Conservation (phyloP, 345 rosid genomes). For the Raphanus raphanistrum region DNA sequence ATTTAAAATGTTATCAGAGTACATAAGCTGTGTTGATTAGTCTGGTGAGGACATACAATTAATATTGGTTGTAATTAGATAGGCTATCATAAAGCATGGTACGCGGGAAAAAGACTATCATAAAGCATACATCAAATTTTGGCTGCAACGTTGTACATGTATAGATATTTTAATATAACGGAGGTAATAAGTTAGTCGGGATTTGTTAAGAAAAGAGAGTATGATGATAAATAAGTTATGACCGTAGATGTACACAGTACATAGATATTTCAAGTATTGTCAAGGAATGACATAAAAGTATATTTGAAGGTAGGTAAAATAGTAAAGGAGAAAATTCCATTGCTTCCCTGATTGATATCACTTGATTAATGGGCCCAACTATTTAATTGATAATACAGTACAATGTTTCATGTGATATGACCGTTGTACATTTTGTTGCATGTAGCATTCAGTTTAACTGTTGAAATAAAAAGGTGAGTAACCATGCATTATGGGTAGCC, state of each 20-base stretch:
- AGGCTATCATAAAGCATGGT: background rate
- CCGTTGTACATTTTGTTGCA: conserved; percentile 3
- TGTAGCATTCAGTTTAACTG: background rate
- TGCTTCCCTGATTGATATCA: background rate
- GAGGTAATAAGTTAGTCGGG: background rate
- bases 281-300: too few relatives aligned
- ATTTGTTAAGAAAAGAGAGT: background rate
- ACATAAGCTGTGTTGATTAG: conserved; percentile 1
- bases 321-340: background rate
- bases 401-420: background rate
- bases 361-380: background rate
- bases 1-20: background rate
- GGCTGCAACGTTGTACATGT: background rate
- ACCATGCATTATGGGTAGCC: background rate
- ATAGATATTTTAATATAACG: background rate
- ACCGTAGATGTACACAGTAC: background rate
- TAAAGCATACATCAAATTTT: background rate
- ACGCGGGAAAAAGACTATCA: background rate
- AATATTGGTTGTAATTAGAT: background rate
- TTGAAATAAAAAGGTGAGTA: background rate
- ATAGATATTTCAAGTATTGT: background rate
- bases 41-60: background rate
- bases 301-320: too few relatives aligned
- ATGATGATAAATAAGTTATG: background rate
- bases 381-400: background rate